These are phyloP conservation scores for Parascedosporium putredinis DNA, from an alignment of 2,329 filamentous ascomycete genomes.

Conservation along the genomic window DNA sequence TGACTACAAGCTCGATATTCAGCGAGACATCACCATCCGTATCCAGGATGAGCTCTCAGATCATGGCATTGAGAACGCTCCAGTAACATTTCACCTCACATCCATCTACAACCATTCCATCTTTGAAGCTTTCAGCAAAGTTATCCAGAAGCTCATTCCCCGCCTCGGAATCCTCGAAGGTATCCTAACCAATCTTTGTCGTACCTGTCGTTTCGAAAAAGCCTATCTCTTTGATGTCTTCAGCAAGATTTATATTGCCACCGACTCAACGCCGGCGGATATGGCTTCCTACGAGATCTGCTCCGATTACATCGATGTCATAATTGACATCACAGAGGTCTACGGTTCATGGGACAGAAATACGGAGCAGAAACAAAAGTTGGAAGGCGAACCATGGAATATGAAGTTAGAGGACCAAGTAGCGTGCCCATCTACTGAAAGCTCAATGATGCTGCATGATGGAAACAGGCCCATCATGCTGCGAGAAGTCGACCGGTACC, in stretches of 20 bases:
- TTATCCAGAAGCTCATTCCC: conserved; percentile 94
- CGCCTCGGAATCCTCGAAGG: conserved; percentile 87
- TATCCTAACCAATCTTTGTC: conserved; percentile 86
- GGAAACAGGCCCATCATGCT: conserved; percentile 55
- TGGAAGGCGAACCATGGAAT: conserved; percentile 52
- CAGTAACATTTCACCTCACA: conserved; percentile 90
- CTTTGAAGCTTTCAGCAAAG: conserved; percentile 96
- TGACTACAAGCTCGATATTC: conserved; percentile 92
- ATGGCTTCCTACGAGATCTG: conserved; percentile 97
- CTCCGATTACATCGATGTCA: conserved; percentile 96
- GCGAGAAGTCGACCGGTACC: conserved; percentile 61
- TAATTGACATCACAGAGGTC: conserved; percentile 92
- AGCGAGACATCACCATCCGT: conserved; percentile 90
- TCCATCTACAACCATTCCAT: conserved; percentile 98
- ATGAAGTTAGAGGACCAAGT: conserved; percentile 52
- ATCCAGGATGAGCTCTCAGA: conserved; percentile 95
- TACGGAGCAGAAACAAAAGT: conserved; percentile 39
- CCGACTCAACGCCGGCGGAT: conserved; percentile 84
- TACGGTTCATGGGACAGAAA: conserved; percentile 67
- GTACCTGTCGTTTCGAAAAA: conserved; percentile 92
- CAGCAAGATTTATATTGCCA: conserved; percentile 97
- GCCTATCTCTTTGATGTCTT: conserved; percentile 96
- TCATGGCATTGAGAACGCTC: conserved; percentile 83
- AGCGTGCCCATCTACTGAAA: conserved; percentile 56
- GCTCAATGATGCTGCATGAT: conserved; percentile 56